Evolutionary conservation across 768 basidiomycete genomes (phyloP), one percentile per base, ranked within the genome.

Genomic region (Cystofilobasidium macerans): DNA sequence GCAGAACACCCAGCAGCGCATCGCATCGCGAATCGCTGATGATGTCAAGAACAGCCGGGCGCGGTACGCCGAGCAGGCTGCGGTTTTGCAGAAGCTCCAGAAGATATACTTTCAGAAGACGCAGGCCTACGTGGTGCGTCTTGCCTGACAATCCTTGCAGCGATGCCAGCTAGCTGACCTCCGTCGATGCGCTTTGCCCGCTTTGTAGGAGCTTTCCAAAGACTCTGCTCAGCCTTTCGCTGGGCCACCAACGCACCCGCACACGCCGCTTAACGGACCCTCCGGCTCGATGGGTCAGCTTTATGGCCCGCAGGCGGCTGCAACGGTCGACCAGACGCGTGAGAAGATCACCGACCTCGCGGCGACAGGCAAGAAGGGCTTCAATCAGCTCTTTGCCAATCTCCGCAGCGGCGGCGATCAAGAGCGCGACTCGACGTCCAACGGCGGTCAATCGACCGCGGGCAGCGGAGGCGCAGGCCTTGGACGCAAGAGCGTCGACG

Each of bases 1-100:
- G 33, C 64, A 65, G 64, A 59, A 59, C 14, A 62, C 60, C 8
- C 65, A 67, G 43, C 54, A 59, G 20, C 53, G 65, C n/a, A 67
- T 67, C 28, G 53, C 65, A 8, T 54, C 18, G n/a, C 51, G 65
- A 16, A 67, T 67, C 36, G 28, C 33, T 0, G 53, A 67, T n/a
- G 65, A 67, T 28, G 30, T 57, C 43, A 59, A 65, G 57, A 38
- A 48, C 40, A 45, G 54, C 14, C 33, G 42, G 13, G 57, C 56
- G 12, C 33, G 36, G 58, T 65, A 59, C 57, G 28, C 36, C 28
- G 63, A 58, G 35, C 61, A 61, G 48, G 59, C 54, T 2, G 16
- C 45, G 14, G 20, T 20, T 14, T 45, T 67, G 7, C 40, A 35
- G 22, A 61, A 61, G 30, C 60, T 67, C 3, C 65, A 67, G 33